Base-by-base conservation (phyloP, 306 rosid genomes). In the Lupinus albus region DNA sequence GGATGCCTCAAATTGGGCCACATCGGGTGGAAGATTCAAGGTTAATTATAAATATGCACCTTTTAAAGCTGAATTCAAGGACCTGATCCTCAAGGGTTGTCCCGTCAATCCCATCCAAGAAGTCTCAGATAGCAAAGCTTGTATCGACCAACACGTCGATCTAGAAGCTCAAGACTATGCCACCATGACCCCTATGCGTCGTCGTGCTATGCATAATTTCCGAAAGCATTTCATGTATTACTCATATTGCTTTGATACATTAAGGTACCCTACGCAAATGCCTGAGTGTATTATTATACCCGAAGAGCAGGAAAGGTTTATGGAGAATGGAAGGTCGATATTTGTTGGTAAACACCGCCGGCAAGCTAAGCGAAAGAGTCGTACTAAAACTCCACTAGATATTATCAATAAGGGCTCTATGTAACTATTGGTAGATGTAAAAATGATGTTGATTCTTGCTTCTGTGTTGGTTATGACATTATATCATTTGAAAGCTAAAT, bases 1-100 rank as follows among this genome's bases (percentile, higher is more conserved):
- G 99, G 99, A 94, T 38, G 99, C 97, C 7, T 90, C 97, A 61
- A 86, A 64, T 70, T 94, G 99, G 99, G 99, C 97, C 28, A 90
- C 99, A 1, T 80, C 86, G 0, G 99, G 97, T 0, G 99, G 99
- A 16, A 84, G 49, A 70, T 88, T 78, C 89, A 88, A 86, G 77
- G 96, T 85, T 17, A 86, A 94, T 68, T 94, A 94, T 61, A 88
- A 88, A 41, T 88, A 77, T 64, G 94, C 97, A 20, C 99, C 99
- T 17, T 94, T 94, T 55, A 96, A 84, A 0, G 71, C 92, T 0
- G 91, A 88, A 54, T 90, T 86, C 66, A 94, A 86, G 48, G 99
- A 94, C 87, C 69, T 88, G 2, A 96, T 72, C 57, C 81, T 93
- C 0, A 88, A 90, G 15, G 99, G 99, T 55, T 93, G 97, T 72